These are phyloP conservation scores for Tremella fuciformis DNA, from an alignment of 768 basidiomycete genomes.

Conservation along the genomic window DNA sequence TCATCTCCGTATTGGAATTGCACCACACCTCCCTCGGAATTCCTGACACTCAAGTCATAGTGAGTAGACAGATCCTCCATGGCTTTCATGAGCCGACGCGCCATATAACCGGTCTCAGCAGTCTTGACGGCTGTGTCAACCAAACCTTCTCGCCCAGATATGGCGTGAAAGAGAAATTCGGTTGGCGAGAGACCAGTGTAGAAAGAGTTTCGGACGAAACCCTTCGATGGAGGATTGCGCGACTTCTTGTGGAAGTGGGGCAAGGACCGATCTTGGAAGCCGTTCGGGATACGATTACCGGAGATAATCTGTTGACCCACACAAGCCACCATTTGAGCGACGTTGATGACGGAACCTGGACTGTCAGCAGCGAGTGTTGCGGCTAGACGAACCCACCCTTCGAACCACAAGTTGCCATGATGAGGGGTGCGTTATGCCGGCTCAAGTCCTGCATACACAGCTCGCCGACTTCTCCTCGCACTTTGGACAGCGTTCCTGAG, in stretches of 20 bases:
- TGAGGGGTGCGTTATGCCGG: conserved; percentile 90
- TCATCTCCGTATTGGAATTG: conserved; percentile 98
- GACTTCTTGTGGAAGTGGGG: conserved; percentile 98
- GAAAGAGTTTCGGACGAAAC: conserved; percentile 97
- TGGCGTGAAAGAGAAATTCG: conserved; percentile 98
- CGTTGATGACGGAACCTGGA: conserved; percentile 96
- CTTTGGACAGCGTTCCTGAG: conserved; percentile 86
- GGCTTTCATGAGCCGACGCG: conserved; percentile 97
- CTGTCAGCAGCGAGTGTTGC: conserved; percentile 34
- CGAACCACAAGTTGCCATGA: conserved; percentile 99
- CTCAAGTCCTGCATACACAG: conserved; percentile 99
- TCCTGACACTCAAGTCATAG: conserved; percentile 93
- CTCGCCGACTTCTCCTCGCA: conserved; percentile 92
- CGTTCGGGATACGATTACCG: conserved; percentile 95
- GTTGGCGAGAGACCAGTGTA: conserved; percentile 86
- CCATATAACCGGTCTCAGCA: conserved; percentile 99
- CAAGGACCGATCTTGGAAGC: conserved; percentile 97
- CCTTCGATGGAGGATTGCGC: conserved; percentile 91
- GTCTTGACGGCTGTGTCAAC: conserved; percentile 99
- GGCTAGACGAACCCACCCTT: conserved; percentile 87
- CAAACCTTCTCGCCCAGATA: conserved; percentile 95
- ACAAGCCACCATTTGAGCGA: conserved; percentile 99
- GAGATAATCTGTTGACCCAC: conserved; percentile 99
- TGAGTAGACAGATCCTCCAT: conserved; percentile 94
- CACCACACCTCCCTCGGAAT: conserved; percentile 89